These are phyloP conservation scores for Argentina anserina DNA, from an alignment of 306 rosid species.

Conservation along the genomic window DNA sequence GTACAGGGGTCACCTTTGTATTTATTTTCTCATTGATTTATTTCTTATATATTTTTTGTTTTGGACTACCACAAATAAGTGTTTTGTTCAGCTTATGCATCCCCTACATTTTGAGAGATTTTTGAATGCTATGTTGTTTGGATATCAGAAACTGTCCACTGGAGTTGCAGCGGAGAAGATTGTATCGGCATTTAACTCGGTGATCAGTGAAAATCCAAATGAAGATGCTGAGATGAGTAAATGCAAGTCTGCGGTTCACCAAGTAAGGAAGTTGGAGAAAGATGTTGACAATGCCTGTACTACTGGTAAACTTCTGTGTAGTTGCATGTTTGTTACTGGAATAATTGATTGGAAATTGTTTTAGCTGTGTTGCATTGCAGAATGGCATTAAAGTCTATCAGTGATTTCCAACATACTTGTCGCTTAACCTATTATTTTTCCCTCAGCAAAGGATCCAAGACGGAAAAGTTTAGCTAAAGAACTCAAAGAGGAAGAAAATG, in stretches of 20 bases:
- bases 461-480: constrained; percentile 64
- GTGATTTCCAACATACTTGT: constrained; percentile 5
- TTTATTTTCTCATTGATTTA: not conserved
- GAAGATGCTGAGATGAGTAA: constrained; percentile 81
- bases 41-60: constrained; percentile 7
- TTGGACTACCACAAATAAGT: constrained; percentile 6
- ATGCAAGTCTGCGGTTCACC: constrained; percentile 75
- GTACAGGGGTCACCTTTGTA: constrained; percentile 23
- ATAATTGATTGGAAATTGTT: not conserved
- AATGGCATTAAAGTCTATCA: not conserved
- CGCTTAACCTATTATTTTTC: constrained; percentile 36
- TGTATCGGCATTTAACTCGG: constrained; percentile 79
- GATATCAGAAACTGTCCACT: constrained; percentile 67
- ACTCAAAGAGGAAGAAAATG: constrained; percentile 70
- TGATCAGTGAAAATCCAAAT: constrained; percentile 62
- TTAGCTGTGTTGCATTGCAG: not conserved
- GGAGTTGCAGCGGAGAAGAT: constrained; percentile 88
- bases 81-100: not conserved
- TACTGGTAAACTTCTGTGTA: constrained; percentile 37
- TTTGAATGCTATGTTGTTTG: constrained; percentile 14
- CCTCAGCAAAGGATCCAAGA: constrained; percentile 82
- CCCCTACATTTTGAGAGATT: constrained; percentile 12
- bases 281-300: constrained; percentile 68
- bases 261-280: constrained; percentile 69
- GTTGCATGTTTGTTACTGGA: constrained; percentile 1